These are phyloP conservation scores for Monosporascus cannonballus DNA, from an alignment of 2,329 filamentous ascomycete genomes.

Conservation along the genomic window DNA sequence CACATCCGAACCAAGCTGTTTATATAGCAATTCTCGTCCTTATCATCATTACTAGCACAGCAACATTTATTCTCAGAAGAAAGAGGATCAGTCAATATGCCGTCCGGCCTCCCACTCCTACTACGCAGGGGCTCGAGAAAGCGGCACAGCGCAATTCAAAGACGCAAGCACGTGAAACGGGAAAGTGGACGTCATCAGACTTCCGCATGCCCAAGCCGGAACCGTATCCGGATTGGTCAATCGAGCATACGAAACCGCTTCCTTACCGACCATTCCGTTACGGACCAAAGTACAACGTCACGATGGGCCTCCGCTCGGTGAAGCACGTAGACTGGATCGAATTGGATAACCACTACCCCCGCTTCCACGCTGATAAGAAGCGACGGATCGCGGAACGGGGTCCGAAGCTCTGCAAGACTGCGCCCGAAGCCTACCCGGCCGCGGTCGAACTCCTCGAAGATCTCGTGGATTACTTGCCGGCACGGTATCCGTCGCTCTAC, in stretches of 20 bases:
- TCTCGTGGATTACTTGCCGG: slow-evolving; percentile 62
- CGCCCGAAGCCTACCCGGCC: slow-evolving; percentile 63
- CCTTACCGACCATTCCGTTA: slow-evolving; percentile 75
- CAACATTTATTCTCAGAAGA: slow-evolving; percentile 12
- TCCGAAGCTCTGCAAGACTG: slow-evolving; percentile 60
- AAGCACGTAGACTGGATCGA: slow-evolving; percentile 75
- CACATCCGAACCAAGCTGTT: slow-evolving; percentile 3
- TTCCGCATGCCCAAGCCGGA: slow-evolving; percentile 21
- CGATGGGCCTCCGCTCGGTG: slow-evolving; percentile 69
- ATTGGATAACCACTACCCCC: slow-evolving; percentile 71
- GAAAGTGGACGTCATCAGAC: slow-evolving; percentile 22
- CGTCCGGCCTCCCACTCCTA: slow-evolving; percentile 16
- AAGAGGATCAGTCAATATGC: slow-evolving; percentile 4
- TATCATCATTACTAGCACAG: slow-evolving; percentile 10
- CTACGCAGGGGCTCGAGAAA: slow-evolving; percentile 20
- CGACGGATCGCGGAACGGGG: slow-evolving; percentile 62
- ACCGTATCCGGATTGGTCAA: slow-evolving; percentile 63
- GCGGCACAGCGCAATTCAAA: slow-evolving; percentile 6
- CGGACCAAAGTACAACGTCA: slow-evolving; percentile 70
- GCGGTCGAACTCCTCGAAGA: slow-evolving; percentile 74
- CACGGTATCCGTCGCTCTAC: slow-evolving; percentile 70
- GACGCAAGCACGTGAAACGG: slow-evolving; percentile 15
- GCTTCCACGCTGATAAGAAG: slow-evolving; percentile 67
- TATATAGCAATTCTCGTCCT: slow-evolving; percentile 10
- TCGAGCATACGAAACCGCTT: slow-evolving; percentile 63